Evolutionary conservation across 164 flowering plant species (phyloP), one percentile per base, ranked within the genome.

Genomic region (Chloranthus sessilifolius): DNA sequence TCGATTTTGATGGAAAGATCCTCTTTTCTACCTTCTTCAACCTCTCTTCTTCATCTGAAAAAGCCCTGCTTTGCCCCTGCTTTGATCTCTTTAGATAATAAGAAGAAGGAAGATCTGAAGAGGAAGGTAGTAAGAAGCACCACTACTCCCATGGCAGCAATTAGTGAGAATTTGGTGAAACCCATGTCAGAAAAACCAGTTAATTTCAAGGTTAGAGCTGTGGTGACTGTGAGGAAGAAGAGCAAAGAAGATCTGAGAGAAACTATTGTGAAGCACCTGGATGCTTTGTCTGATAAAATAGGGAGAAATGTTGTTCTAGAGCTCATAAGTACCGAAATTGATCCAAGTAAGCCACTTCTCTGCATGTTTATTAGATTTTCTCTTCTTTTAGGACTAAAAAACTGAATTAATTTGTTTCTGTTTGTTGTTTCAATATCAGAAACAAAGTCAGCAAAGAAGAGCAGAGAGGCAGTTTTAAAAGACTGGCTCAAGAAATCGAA

Each of bases 401-500:
- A n/a, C 8, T 33, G 36, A 33, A 33, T 7, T 7, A 5, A 7
- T 24, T 16, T 26, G 21, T 28, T 17, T 43, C 46, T 10, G 22
- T 20, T 9, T 29, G 37, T 17, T 31, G 11, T 21, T 7, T 17
- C 11, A 10, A 29, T 48, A 25, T 48, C 0, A 90, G 97, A 64
- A 66, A 77, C 84, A 7, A 80, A 64, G 30, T 64, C 39, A 7
- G 72, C 86, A 29, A 88, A 81, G 81, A 83, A 27, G 50, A 91
- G 95, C 68, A 78, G 44, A 5, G 69, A 67, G 53, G 84, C 81
- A 5, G 88, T 61, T 31, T 33, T 91, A 3, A 77, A 58, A 57
- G 95, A 83, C 62, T 91, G 98, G 98, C 71, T 78, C 1, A 68
- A 92, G 79, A 92, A 88, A 57, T 57, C 74, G 21, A 85, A 74